Evolutionary conservation across 2,329 filamentous ascomycete genomes (phyloP).

Genomic region (Fusarium odoratissimum): DNA sequence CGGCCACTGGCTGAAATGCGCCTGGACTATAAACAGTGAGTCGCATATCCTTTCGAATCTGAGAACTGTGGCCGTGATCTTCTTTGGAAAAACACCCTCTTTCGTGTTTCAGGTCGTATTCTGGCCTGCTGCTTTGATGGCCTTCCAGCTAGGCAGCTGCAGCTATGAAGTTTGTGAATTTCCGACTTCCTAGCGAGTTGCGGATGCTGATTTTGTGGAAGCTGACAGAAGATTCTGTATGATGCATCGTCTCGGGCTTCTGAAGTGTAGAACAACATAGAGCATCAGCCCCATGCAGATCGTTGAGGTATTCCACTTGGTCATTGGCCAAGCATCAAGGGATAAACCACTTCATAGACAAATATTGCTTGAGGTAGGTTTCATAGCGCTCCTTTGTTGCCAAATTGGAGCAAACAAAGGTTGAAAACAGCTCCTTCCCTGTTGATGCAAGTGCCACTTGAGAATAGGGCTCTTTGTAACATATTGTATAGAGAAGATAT

Average conservation of each 20-base stretch:
- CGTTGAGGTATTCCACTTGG: fast-evolving
- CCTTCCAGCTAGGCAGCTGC: not conserved
- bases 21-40: too few relatives aligned
- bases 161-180: not conserved
- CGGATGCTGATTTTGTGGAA: too few relatives aligned
- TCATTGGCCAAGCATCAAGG: not conserved
- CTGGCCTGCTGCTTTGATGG: too few relatives aligned
- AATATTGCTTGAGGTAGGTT: not conserved
- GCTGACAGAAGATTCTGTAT: not conserved
- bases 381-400: too few relatives aligned
- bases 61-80: not conserved
- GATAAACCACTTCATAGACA: not conserved
- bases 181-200: not conserved
- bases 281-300: not conserved
- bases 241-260: not conserved
- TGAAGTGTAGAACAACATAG: fast-evolving
- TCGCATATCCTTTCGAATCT: too few relatives aligned
- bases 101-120: too few relatives aligned
- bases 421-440: not conserved
- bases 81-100: too few relatives aligned
- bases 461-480: fast-evolving
- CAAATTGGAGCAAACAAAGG: fast-evolving
- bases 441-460: too few relatives aligned
- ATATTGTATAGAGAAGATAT: not conserved
- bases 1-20: too few relatives aligned